Percentiles rank a stretch among this genome's conserved stretches.
Conservation (phyloP, 2,329 filamentous ascomycete species). For the Aureobasidium musti region DNA sequence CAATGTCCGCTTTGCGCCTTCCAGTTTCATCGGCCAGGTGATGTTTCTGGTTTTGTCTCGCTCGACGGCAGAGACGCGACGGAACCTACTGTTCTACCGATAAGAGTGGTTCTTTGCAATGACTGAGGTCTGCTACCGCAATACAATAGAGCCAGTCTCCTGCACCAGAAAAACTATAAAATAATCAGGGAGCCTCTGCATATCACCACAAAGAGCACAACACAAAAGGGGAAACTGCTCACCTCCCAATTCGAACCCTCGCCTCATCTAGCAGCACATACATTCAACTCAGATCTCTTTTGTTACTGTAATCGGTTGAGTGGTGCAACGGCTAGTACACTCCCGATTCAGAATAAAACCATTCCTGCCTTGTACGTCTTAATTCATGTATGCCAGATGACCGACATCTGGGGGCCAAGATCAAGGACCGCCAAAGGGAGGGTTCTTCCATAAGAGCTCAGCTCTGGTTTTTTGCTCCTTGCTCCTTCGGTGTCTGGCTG, state of each 20-base stretch:
- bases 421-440: not conserved
- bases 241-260: not conserved
- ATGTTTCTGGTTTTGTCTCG: not conserved
- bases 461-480: not conserved
- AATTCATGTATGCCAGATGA: not conserved
- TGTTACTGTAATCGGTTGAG: not conserved
- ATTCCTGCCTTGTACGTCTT: not conserved
- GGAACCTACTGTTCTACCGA: too few relatives aligned
- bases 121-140: too few relatives aligned
- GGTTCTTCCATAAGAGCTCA: not conserved
- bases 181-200: too few relatives aligned
- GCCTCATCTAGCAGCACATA: not conserved
- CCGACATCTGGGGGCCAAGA: not conserved
- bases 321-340: not conserved
- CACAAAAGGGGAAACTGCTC: not conserved
- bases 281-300: not conserved
- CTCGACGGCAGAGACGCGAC: not conserved
- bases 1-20: not conserved
- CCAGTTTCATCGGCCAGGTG: not conserved
- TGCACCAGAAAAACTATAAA: too few relatives aligned
- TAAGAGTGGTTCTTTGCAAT: too few relatives aligned
- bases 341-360: not conserved
- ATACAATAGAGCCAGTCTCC: too few relatives aligned
- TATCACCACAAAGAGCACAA: not conserved
- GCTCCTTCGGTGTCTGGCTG: too few relatives aligned